Evolutionary conservation across 2,329 filamentous ascomycete genomes (phyloP).

Genomic region (Metarhizium rileyi): DNA sequence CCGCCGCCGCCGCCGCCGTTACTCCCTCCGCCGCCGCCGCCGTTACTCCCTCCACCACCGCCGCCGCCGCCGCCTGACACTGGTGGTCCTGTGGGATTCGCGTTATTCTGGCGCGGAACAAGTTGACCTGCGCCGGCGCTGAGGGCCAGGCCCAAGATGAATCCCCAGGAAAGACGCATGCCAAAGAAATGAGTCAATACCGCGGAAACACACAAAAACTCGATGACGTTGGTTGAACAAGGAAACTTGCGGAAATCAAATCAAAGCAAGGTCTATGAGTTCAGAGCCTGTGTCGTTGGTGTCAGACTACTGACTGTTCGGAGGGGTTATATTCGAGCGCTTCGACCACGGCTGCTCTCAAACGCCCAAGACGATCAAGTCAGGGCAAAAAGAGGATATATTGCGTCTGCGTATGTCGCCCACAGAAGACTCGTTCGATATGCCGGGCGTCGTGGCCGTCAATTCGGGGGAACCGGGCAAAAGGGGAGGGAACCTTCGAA

Average conservation of each 20-base stretch:
- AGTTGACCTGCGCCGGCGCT: slow-evolving; percentile 10
- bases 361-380: neutral
- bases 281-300: neutral
- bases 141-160: slow-evolving; percentile 15
- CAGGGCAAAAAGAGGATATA: neutral
- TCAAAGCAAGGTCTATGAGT: neutral
- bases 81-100: neutral
- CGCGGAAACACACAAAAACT: neutral
- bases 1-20: neutral
- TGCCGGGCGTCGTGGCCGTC: neutral
- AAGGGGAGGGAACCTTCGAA: neutral
- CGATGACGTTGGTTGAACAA: neutral
- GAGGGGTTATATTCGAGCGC: neutral
- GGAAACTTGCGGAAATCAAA: neutral
- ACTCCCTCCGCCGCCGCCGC: slow-evolving; percentile 9
- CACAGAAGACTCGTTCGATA: neutral
- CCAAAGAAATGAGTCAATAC: slow-evolving; percentile 5
- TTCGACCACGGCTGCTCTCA: neutral
- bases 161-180: slow-evolving; percentile 14
- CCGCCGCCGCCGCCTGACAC: neutral
- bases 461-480: neutral
- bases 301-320: neutral
- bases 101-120: slow-evolving; percentile 1
- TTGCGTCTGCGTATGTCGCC: neutral
- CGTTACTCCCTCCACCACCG: neutral